Conservation (phyloP, 1,284 basidiomycete genomes). For the Pseudozyma pruni region DNA sequence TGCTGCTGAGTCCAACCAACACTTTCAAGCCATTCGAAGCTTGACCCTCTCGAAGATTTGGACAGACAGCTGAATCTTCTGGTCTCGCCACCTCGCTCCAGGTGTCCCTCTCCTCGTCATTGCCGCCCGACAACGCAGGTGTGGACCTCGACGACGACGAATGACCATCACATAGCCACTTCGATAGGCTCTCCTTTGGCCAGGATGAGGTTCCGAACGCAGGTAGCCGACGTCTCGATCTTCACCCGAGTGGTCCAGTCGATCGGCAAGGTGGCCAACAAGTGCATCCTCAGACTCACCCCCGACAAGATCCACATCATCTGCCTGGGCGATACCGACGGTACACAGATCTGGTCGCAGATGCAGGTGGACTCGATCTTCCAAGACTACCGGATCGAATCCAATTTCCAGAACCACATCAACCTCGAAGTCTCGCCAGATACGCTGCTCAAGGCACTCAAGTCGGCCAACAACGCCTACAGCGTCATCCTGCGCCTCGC, state of each 20-base stretch:
- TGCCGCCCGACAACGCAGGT: no score
- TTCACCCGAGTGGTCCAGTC: slow-evolving; percentile 61
- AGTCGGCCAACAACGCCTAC: slow-evolving; percentile 55
- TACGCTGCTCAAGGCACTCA: slow-evolving; percentile 61
- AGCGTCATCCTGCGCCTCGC: slow-evolving; percentile 62
- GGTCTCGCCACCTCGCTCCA: no score
- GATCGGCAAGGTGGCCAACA: slow-evolving; percentile 61
- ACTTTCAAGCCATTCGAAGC: no score
- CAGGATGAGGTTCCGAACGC: slow-evolving; percentile 65
- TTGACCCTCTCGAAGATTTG: background rate
- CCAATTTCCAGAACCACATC: slow-evolving; percentile 67
- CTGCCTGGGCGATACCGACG: slow-evolving; percentile 58
- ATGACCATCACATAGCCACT: background rate
- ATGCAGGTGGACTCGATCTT: slow-evolving; percentile 57
- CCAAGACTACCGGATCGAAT: slow-evolving; percentile 64
- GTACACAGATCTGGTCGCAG: slow-evolving; percentile 67
- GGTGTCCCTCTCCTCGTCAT: no score
- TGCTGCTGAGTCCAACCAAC: slow-evolving; percentile 15
- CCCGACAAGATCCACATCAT: slow-evolving; percentile 63
- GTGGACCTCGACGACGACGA: no score
- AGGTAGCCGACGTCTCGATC: slow-evolving; percentile 54
- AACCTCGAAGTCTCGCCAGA: slow-evolving; percentile 67
- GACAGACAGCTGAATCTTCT: no score
- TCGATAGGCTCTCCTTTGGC: slow-evolving; percentile 8
- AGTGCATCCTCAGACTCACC: slow-evolving; percentile 65